These are phyloP conservation scores for Cyberlindnera maritima DNA, from an alignment of 805 yeast genomes.

Conservation along the genomic window DNA sequence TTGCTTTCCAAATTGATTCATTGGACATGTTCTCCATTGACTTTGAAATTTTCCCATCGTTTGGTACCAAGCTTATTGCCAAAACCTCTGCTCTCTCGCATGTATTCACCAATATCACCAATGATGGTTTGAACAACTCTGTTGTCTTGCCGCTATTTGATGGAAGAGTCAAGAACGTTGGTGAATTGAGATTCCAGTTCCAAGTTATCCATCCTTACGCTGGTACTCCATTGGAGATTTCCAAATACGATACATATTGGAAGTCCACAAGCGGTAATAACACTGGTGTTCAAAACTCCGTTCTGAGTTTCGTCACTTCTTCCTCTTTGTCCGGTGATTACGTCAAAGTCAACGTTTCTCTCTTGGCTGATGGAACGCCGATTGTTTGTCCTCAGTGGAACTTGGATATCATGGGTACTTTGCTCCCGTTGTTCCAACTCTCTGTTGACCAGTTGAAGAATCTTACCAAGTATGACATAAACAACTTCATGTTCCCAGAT, in stretches of 20 bases:
- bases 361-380: slow-evolving; percentile 82
- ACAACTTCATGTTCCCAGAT: slow-evolving; percentile 17
- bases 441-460: slow-evolving; percentile 32
- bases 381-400: slow-evolving; percentile 72
- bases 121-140: slow-evolving; percentile 37
- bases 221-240: slow-evolving; percentile 80
- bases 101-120: slow-evolving; percentile 35
- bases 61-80: slow-evolving; percentile 90
- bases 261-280: slow-evolving; percentile 68
- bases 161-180: slow-evolving; percentile 74
- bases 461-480: slow-evolving; percentile 29
- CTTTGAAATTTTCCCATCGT: slow-evolving; percentile 89
- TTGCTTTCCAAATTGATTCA: slow-evolving; percentile 81
- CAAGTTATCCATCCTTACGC: slow-evolving; percentile 87
- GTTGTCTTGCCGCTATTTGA: slow-evolving; percentile 75
- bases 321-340: slow-evolving; percentile 86
- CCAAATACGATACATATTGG: slow-evolving; percentile 96
- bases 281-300: slow-evolving; percentile 26
- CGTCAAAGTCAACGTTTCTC: slow-evolving; percentile 62
- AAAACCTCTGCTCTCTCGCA: slow-evolving; percentile 77
- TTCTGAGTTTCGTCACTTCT: slow-evolving; percentile 80
- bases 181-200: slow-evolving; percentile 72
- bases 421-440: slow-evolving; percentile 60
- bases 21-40: slow-evolving; percentile 74
- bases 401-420: slow-evolving; percentile 47